These are phyloP conservation scores for Globisporangium spinosum DNA, from an alignment of 352 stramenopile species.

Conservation along the genomic window DNA sequence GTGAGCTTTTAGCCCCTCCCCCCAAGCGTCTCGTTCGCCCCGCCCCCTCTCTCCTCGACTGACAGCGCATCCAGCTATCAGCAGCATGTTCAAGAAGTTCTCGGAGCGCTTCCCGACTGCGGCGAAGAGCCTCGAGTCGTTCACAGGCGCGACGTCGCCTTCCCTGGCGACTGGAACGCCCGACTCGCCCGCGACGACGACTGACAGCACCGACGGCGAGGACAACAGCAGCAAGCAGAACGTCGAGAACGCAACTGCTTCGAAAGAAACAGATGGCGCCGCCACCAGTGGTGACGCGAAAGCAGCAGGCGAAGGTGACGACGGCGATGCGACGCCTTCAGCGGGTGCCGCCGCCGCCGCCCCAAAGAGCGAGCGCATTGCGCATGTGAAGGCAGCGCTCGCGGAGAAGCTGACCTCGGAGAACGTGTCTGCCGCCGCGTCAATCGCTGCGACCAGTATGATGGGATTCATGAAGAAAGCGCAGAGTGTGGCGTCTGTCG, in stretches of 20 bases:
- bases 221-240: slow-evolving; percentile 12
- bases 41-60: background rate
- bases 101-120: slow-evolving; percentile 71
- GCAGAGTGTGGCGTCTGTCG: slow-evolving; percentile 63
- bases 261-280: background rate
- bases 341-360: background rate
- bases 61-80: background rate
- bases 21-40: no score
- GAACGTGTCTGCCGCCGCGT: slow-evolving; percentile 55
- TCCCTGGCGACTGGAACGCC: slow-evolving; percentile 12
- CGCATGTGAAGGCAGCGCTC: slow-evolving; percentile 55
- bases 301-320: slow-evolving; percentile 3
- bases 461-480: slow-evolving; percentile 85
- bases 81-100: slow-evolving; percentile 72
- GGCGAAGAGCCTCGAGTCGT: slow-evolving; percentile 63
- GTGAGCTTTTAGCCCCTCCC: background rate
- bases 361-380: slow-evolving; percentile 30
- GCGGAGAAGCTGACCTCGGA: slow-evolving; percentile 69
- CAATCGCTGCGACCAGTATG: slow-evolving; percentile 68
- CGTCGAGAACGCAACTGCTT: background rate
- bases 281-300: background rate
- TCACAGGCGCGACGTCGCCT: slow-evolving; percentile 38
- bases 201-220: background rate
- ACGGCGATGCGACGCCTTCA: background rate
- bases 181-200: background rate